A percentile compares a stretch with the other conserved stretches of the same genome.
These are phyloP conservation scores for Brassica hybrid DNA, from an alignment of 441 rosid genomes.

Conservation along the genomic window DNA sequence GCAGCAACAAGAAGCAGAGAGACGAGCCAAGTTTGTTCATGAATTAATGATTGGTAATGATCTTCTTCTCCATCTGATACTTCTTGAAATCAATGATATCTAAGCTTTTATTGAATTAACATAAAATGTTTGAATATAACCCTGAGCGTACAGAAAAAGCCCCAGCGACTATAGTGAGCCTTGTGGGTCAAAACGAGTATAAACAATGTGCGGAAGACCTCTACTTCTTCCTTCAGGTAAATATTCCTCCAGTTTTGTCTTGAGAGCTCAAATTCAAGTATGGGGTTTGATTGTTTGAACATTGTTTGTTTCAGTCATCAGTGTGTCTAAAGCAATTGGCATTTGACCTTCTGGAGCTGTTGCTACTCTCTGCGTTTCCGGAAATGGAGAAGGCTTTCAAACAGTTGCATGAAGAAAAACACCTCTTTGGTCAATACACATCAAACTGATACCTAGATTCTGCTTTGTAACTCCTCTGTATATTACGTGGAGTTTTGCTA, in stretches of 20 bases:
- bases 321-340: slow-evolving; percentile 82
- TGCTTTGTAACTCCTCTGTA: slow-evolving; percentile 25
- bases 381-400: slow-evolving; percentile 71
- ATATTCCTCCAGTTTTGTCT: neutral
- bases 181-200: slow-evolving; percentile 93
- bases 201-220: slow-evolving; percentile 93
- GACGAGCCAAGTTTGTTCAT: slow-evolving; percentile 87
- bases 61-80: slow-evolving; percentile 9
- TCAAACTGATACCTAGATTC: slow-evolving; percentile 28
- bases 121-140: slow-evolving; percentile 7
- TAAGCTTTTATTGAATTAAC: neutral
- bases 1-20: slow-evolving; percentile 70
- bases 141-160: slow-evolving; percentile 71
- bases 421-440: slow-evolving; percentile 71
- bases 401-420: slow-evolving; percentile 73
- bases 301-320: slow-evolving; percentile 61
- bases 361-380: slow-evolving; percentile 81
- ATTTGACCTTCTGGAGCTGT: slow-evolving; percentile 78
- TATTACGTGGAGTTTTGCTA: slow-evolving; percentile 33
- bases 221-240: slow-evolving; percentile 96
- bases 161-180: slow-evolving; percentile 82
- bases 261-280: slow-evolving; percentile 4
- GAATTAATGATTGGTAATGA: slow-evolving; percentile 89
- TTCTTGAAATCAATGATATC: slow-evolving; percentile 14
- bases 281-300: slow-evolving; percentile 1